phyloP scores from a whole-genome alignment of 108 stramenopile species.

The Fragilaria radians region DNA sequence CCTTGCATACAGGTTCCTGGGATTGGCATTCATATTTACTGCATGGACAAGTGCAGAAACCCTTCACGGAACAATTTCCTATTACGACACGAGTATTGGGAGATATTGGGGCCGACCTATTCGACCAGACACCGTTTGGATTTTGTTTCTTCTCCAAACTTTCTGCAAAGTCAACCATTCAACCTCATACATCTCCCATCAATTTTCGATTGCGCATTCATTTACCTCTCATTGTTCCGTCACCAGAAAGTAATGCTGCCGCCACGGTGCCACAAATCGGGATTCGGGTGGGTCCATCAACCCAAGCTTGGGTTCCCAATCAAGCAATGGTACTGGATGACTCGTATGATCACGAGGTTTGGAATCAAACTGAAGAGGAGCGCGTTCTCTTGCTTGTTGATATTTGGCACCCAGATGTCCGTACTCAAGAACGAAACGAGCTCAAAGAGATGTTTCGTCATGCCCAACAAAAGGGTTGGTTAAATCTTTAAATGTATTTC shows the following conservation, averaged over 20 bases:
- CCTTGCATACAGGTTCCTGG: slow-evolving; percentile 62
- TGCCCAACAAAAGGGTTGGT: slow-evolving; percentile 67
- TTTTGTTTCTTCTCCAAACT: slow-evolving; percentile 86
- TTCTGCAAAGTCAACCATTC: slow-evolving; percentile 54
- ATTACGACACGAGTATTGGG: slow-evolving; percentile 58
- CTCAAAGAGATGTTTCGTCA: slow-evolving; percentile 65
- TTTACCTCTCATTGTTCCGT: slow-evolving; percentile 89
- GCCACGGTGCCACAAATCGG: slow-evolving; percentile 33
- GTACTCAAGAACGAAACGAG: slow-evolving; percentile 49
- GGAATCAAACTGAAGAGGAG: slow-evolving; percentile 80
- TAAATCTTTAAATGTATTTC: no score
- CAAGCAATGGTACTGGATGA: slow-evolving; percentile 92
- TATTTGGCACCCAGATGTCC: slow-evolving; percentile 87
- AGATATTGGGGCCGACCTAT: slow-evolving; percentile 22
- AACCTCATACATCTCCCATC: slow-evolving; percentile 87
- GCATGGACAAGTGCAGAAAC: slow-evolving; percentile 51
- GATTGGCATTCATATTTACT: slow-evolving; percentile 88
- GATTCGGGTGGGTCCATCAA: slow-evolving; percentile 82
- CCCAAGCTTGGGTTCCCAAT: slow-evolving; percentile 71
- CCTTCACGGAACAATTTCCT: slow-evolving; percentile 64
- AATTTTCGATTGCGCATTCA: slow-evolving; percentile 93
- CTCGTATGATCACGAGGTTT: slow-evolving; percentile 94
- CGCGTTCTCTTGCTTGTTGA: slow-evolving; percentile 78
- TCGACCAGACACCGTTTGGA: slow-evolving; percentile 65
- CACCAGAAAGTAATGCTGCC: slow-evolving; percentile 2